These are phyloP conservation scores for Leonotis leonurus DNA, from an alignment of 257 asterid species.

Conservation along the genomic window DNA sequence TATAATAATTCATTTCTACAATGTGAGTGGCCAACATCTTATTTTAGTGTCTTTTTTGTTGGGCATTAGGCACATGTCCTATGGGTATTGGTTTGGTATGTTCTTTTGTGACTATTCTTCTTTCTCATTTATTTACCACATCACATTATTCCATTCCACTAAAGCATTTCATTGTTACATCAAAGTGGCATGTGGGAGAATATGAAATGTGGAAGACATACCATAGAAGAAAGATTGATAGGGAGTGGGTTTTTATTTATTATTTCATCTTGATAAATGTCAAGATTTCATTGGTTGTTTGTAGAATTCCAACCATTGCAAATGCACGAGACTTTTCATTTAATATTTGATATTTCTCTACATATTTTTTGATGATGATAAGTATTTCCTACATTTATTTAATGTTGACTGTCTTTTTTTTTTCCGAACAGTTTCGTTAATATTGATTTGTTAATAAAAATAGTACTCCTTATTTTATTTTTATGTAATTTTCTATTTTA, in stretches of 20 bases:
- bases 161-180: conserved; percentile 23
- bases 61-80: conserved; percentile 41
- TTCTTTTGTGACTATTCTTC: conserved; percentile 23
- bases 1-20: conserved; percentile 8
- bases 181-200: conserved; percentile 30
- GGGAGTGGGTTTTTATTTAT: conserved; percentile 9
- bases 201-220: conserved; percentile 36
- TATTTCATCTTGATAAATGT: conserved; percentile 29
- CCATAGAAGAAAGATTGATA: conserved; percentile 17
- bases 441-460: no score
- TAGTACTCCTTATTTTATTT: no score
- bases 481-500: no score
- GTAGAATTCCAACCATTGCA: background rate
- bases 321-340: background rate
- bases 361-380: background rate
- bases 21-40: conserved; percentile 42
- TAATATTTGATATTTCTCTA: background rate
- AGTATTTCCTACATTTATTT: no score
- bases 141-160: conserved; percentile 23
- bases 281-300: conserved; percentile 29
- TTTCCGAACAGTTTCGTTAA: no score
- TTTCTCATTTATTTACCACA: conserved; percentile 13
- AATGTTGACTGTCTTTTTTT: no score
- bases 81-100: conserved; percentile 28
- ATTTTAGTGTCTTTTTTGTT: conserved; percentile 19